phyloP scores from a whole-genome alignment of 169 alveolate species.

The Plasmodium sp. region DNA sequence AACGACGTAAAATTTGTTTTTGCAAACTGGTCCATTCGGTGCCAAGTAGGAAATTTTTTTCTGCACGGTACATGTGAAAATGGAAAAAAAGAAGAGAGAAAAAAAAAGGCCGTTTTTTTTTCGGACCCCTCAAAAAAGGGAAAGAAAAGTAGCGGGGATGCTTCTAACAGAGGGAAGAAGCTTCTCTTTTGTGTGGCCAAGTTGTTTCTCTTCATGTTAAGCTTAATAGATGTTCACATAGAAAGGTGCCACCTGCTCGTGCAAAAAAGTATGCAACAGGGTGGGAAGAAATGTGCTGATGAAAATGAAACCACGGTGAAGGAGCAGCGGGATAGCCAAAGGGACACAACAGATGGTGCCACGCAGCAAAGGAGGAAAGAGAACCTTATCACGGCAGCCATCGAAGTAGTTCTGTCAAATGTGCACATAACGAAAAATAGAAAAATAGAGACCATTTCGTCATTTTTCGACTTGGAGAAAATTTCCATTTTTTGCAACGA shows the following conservation, averaged over 20 bases:
- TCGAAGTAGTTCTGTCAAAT: neutral
- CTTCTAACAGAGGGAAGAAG: neutral
- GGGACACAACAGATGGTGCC: neutral
- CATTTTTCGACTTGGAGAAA: neutral
- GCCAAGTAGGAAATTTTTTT: neutral
- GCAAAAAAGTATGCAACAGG: neutral
- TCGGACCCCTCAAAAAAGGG: neutral
- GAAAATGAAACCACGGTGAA: neutral
- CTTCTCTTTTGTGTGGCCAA: neutral
- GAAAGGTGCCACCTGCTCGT: neutral
- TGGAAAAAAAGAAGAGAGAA: neutral
- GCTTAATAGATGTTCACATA: neutral
- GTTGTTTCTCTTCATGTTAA: neutral
- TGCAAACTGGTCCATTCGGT: constrained; percentile 19
- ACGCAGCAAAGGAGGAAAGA: neutral
- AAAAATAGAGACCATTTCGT: neutral
- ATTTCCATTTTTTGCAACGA: neutral
- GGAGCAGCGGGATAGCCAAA: neutral
- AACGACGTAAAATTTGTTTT: neutral
- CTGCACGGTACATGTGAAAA: neutral
- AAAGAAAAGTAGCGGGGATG: neutral
- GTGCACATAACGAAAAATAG: neutral
- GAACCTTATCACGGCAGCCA: neutral
- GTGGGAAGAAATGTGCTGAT: neutral
- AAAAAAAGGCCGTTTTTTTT: neutral